Percentiles rank a stretch among this genome's conserved stretches.
These are phyloP conservation scores for Irpex sp. DNA, from an alignment of 1,284 basidiomycete genomes.

Conservation along the genomic window DNA sequence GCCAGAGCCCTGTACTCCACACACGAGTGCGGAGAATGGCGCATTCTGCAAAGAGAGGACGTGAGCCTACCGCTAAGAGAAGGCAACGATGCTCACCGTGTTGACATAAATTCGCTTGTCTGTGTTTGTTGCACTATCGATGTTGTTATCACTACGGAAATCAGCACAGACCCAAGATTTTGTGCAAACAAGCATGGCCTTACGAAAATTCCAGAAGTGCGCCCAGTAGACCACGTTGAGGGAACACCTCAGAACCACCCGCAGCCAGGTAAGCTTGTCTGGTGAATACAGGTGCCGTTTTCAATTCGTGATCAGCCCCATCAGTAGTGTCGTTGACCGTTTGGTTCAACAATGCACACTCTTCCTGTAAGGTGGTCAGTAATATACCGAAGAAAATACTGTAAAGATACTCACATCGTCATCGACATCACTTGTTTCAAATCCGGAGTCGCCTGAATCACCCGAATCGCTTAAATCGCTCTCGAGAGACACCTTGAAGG, in stretches of 20 bases:
- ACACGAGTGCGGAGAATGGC: conserved; percentile 30
- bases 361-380: background rate
- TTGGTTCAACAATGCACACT: conserved; percentile 7
- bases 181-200: conserved; percentile 2
- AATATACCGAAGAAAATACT: background rate
- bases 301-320: conserved; percentile 20
- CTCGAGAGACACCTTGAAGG: background rate
- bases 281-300: conserved; percentile 28
- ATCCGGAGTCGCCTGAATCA: background rate
- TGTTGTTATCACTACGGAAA: background rate
- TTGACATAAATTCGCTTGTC: conserved; percentile 29
- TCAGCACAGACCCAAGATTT: background rate
- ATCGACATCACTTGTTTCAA: background rate
- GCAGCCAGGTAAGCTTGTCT: conserved; percentile 24
- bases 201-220: conserved; percentile 23
- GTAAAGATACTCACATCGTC: background rate
- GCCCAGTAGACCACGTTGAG: conserved; percentile 29
- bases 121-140: conserved; percentile 10
- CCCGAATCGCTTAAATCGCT: too few relatives aligned
- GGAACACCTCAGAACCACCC: conserved; percentile 12
- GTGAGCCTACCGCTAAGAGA: background rate
- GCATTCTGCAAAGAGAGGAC: conserved; percentile 23
- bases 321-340: conserved; percentile 2
- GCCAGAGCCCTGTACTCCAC: conserved; percentile 47
- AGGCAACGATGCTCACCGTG: conserved; percentile 18